Base-by-base conservation (phyloP, 1,139 yeast species). In the Candida tetrigidarum region DNA sequence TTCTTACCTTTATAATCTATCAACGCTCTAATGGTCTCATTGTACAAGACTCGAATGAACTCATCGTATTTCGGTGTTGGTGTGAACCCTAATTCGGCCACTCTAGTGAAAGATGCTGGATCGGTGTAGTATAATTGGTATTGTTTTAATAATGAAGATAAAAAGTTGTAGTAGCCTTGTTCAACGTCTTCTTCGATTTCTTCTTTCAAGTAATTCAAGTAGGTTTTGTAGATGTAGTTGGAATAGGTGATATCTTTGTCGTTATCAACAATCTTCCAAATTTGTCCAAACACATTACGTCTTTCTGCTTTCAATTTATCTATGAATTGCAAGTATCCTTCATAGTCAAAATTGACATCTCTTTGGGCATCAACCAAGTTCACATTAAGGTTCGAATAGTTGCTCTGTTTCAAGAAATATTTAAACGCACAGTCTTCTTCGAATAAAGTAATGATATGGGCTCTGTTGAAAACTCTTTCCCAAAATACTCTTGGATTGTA, bases 261-360 rank as follows among this genome's bases (percentile, higher is more conserved):
- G 7, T 56, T 52, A 16, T 54, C 56, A 54, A 64, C 68, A 34
- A 71, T 59, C 8, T 50, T 45, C 77, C 77, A 74, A 29, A 72
- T 53, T 44, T 69, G 67, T 12, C 54, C 49, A 48, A 72, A 59
- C 3, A 67, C 58, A 1, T 57, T 54, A 11, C 48, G 42, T 47
- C 79, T 58, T 43, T 62, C 66, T 8, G 47, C 39, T 39, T 57
- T 55, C 28, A 73, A 54, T 8, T 60, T 63, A 2, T 59, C 52
- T 7, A 63, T 45, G 45, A 62, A 71, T 34, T 48, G 59, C 46
- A 71, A 55, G 52, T 58, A 74, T 3, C 69, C 68, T 47, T 71
- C 73, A 51, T 70, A 71, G 49, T 74, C 76, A 46, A 74, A 74
- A 39, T 70, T 62, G 9, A 62, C 69, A 50, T 69, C 61, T 35